Percentiles rank a stretch among this genome's conserved stretches.
Conservation (phyloP, 2,329 filamentous ascomycete genomes). For the Fusarium nurragi region DNA sequence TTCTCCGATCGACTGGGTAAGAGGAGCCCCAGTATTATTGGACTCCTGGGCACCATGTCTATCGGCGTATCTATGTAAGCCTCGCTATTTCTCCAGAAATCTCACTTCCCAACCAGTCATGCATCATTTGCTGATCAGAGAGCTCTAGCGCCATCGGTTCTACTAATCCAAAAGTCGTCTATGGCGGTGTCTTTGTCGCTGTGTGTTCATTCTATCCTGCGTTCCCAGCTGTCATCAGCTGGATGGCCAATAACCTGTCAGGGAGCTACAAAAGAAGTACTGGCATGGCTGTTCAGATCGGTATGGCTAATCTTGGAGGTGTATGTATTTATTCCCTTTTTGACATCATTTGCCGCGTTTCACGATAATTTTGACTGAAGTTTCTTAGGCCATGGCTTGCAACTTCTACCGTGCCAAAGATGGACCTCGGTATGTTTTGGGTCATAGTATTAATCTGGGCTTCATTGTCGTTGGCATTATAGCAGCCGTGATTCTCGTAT, state of each 20-base stretch:
- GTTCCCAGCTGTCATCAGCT: constrained; percentile 80
- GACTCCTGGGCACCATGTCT: constrained; percentile 62
- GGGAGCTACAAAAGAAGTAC: constrained; percentile 70
- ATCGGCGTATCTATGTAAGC: constrained; percentile 66
- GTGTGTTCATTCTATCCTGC: constrained; percentile 83
- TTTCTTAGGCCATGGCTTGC: too few species aligned
- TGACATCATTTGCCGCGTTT: too few species aligned
- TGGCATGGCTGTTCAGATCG: constrained; percentile 73
- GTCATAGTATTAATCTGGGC: too few species aligned
- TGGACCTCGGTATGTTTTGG: too few species aligned
- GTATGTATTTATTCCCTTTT: constrained; percentile 49
- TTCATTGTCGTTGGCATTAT: too few species aligned
- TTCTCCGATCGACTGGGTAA: constrained; percentile 64
- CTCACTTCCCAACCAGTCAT: constrained; percentile 51
- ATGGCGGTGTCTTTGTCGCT: constrained; percentile 79
- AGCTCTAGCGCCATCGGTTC: too few species aligned
- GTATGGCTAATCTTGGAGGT: constrained; percentile 66
- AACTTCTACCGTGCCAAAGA: too few species aligned
- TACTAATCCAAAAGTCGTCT: constrained; percentile 69
- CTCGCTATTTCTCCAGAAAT: too few species aligned
- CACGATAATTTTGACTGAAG: too few species aligned
- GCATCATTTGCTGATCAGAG: too few species aligned
- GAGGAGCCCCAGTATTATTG: constrained; percentile 64
- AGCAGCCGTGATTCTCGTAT: too few species aligned
- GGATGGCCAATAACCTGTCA: constrained; percentile 82